A percentile compares a stretch with the other conserved stretches of the same genome.
phyloP scores from a whole-genome alignment of 2,329 filamentous ascomycete genomes.

The Pyricularia grisea region DNA sequence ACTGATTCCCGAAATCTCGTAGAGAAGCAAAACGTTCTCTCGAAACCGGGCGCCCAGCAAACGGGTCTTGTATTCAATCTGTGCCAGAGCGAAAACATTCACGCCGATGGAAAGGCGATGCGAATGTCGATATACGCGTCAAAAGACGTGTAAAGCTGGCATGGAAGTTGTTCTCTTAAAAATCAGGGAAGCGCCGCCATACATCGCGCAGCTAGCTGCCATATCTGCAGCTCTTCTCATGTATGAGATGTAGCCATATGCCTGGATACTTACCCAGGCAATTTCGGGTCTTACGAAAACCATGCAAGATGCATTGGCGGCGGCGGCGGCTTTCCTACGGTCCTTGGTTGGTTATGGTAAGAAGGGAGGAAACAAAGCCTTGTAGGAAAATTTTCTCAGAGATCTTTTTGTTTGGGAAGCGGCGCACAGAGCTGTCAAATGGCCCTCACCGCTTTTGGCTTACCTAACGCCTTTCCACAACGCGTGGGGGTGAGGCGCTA shows the following conservation, averaged over 20 bases:
- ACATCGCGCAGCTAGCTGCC: neutral
- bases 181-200: neutral
- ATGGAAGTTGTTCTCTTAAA: neutral
- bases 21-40: conserved; percentile 19
- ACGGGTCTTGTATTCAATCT: conserved; percentile 17
- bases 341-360: neutral
- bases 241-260: neutral
- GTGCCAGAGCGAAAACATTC: conserved; percentile 17
- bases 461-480: neutral
- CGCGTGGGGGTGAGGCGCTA: neutral
- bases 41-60: conserved; percentile 20
- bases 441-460: conserved; percentile 3
- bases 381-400: neutral
- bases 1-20: conserved; percentile 21
- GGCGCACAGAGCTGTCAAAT: neutral
- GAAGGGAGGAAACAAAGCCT: neutral
- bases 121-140: conserved; percentile 13
- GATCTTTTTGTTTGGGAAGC: neutral
- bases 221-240: neutral
- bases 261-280: neutral
- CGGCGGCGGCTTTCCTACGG: neutral
- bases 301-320: neutral
- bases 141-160: conserved; percentile 5
- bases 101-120: conserved; percentile 12
- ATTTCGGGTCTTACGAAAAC: neutral